Evolutionary conservation across 2,329 filamentous ascomycete genomes (phyloP), one percentile per base, ranked within the genome.

Genomic region (Neopestalotiopsis sp.): DNA sequence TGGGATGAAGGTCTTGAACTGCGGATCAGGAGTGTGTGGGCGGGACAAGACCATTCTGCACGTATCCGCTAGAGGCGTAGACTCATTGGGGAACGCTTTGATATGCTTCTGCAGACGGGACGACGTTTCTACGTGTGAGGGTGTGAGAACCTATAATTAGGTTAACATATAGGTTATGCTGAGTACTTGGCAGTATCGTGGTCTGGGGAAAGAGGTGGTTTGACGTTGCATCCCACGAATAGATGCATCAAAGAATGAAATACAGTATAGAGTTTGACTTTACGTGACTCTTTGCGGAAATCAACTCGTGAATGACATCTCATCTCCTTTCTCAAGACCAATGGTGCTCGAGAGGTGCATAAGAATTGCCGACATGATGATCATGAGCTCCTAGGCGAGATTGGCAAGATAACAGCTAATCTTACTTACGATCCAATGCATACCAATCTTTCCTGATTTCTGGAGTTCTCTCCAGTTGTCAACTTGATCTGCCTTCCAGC

Each of bases 401-500:
- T 73, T 75, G 2, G 42, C 5, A 1, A 70, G 32, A 30, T 59
- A 3, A 28, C 9, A 17, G 20, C 24, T 34, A 30, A 34, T 62
- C 13, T 62, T 24, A 71, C 67, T 71, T 67, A 70, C 71, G 56
- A 70, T 70, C 69, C 69, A 74, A 61, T 73, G 65, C 32, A 70
- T 20, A 24, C 69, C 66, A n/a, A 66, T 70, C 67, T 69, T 66
- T 53, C 70, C 76, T 12, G 64, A 65, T 5, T 67, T 42, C 38
- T 77, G 76, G 9, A 59, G 68, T 1, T 71, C 66, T 10, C 66
- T 70, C 76, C 76, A 78, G 2, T 20, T 13, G 3, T 67, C 69
- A 0, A 76, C 72, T 4, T 61, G n/a, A 7, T 73, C 69, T 0
- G 57, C 40, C 24, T 73, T 70, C 76, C 76, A 78, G 7, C 76